A percentile compares a stretch with the other conserved stretches of the same genome.
Conservation (phyloP, 2,329 filamentous ascomycete species). For the Coleophoma eucalyptorum region DNA sequence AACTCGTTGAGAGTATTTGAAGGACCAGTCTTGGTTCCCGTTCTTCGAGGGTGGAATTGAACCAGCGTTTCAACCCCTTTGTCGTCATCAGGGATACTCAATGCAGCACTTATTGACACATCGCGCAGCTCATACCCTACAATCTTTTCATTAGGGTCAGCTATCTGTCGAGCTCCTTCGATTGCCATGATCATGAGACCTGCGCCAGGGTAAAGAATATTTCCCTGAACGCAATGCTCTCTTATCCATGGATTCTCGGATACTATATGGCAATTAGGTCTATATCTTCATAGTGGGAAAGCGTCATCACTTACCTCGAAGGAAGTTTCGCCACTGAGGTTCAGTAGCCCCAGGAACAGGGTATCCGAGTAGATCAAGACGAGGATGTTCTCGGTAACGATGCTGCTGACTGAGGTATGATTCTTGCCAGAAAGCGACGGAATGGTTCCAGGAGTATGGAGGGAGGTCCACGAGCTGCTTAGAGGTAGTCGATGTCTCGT, state of each 20-base stretch:
- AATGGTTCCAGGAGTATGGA: conserved; percentile 48
- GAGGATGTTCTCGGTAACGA: neutral
- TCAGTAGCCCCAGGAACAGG: conserved; percentile 1
- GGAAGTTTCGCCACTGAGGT: conserved; percentile 24
- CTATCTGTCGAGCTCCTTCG: conserved; percentile 15
- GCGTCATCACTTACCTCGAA: conserved; percentile 3
- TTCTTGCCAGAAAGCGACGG: conserved; percentile 46
- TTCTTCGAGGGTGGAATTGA: neutral
- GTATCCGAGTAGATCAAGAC: neutral
- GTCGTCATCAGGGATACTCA: neutral
- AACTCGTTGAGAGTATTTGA: neutral
- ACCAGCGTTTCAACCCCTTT: neutral
- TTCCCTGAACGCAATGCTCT: conserved; percentile 18
- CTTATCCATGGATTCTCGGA: conserved; percentile 23
- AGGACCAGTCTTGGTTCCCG: neutral
- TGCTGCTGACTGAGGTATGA: neutral
- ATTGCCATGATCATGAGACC: conserved; percentile 26
- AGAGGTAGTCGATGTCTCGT: conserved; percentile 24
- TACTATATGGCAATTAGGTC: neutral
- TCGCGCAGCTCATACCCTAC: neutral
- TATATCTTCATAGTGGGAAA: too few species aligned
- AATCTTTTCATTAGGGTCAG: neutral
- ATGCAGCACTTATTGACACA: neutral
- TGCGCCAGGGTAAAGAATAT: conserved; percentile 23
- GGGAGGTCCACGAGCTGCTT: conserved; percentile 30